Percentiles rank a stretch among this genome's conserved stretches.
phyloP scores from a whole-genome alignment of 257 asterid genomes.

The Scutellaria barbata region DNA sequence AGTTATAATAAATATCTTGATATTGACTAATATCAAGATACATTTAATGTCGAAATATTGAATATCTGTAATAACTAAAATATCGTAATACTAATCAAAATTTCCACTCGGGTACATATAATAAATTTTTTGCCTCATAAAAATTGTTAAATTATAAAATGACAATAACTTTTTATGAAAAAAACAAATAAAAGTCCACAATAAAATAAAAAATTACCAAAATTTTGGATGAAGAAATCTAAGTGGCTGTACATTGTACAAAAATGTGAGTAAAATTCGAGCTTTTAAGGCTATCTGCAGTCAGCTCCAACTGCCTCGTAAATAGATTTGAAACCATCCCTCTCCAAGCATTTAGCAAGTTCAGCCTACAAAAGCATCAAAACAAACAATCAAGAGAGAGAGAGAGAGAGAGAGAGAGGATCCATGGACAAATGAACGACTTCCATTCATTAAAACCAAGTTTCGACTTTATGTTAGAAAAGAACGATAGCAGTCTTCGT shows the following conservation, averaged over 20 bases:
- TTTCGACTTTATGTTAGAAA: not conserved
- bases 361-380: slow-evolving; percentile 58
- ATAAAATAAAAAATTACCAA: slow-evolving; percentile 4
- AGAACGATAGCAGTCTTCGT: not conserved
- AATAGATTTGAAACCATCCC: slow-evolving; percentile 82
- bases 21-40: too few relatives aligned
- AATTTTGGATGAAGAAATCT: slow-evolving; percentile 12
- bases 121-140: not conserved
- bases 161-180: not conserved
- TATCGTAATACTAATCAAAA: too few relatives aligned
- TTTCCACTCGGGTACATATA: too few relatives aligned
- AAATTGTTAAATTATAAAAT: not conserved
- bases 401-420: not conserved
- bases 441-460: too few relatives aligned
- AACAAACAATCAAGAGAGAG: not conserved
- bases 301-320: slow-evolving; percentile 89
- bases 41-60: too few relatives aligned
- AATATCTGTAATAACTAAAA: too few relatives aligned
- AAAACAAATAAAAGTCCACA: not conserved
- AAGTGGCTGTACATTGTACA: slow-evolving; percentile 33
- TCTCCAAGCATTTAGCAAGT: slow-evolving; percentile 79
- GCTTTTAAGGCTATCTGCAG: slow-evolving; percentile 56
- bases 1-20: too few relatives aligned
- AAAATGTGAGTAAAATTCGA: slow-evolving; percentile 25
- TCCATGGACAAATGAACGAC: not conserved